Conservation (phyloP, 2,329 filamentous ascomycete genomes). For the Epichloe brachyelytri region DNA sequence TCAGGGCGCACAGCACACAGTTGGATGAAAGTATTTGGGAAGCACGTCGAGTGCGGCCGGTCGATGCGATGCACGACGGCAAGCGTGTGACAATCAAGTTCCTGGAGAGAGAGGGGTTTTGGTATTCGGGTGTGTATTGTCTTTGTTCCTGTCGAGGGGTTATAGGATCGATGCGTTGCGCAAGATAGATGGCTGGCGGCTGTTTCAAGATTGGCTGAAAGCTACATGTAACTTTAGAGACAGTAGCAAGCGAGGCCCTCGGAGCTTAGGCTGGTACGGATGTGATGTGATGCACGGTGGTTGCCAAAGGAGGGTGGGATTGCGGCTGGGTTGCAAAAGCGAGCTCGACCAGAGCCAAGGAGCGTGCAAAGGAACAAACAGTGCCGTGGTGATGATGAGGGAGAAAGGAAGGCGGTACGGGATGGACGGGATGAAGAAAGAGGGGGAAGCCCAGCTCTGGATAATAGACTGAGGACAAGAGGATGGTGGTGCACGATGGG, state of each 20-base stretch:
- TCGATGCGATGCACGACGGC: background rate
- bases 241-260: slow-evolving; percentile 8
- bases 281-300: slow-evolving; percentile 15
- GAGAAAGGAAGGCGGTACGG: slow-evolving; percentile 30
- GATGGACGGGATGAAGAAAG: slow-evolving; percentile 25
- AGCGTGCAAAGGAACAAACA: slow-evolving; percentile 22
- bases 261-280: slow-evolving; percentile 4
- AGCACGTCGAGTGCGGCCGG: slow-evolving; percentile 29
- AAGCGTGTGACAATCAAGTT: background rate
- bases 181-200: background rate
- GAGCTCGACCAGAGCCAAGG: slow-evolving; percentile 24
- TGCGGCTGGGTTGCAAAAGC: slow-evolving; percentile 13
- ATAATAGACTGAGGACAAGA: slow-evolving; percentile 14
- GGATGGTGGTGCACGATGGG: slow-evolving; percentile 12
- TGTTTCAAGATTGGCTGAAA: background rate
- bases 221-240: slow-evolving; percentile 9
- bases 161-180: background rate
- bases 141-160: background rate
- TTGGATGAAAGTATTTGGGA: background rate
- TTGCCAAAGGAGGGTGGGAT: slow-evolving; percentile 24
- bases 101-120: background rate
- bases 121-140: background rate
- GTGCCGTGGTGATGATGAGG: slow-evolving; percentile 23
- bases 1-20: slow-evolving; percentile 24
- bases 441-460: slow-evolving; percentile 21